These are phyloP conservation scores for Pythium guiyangense DNA, from an alignment of 352 stramenopile species.

Conservation along the genomic window DNA sequence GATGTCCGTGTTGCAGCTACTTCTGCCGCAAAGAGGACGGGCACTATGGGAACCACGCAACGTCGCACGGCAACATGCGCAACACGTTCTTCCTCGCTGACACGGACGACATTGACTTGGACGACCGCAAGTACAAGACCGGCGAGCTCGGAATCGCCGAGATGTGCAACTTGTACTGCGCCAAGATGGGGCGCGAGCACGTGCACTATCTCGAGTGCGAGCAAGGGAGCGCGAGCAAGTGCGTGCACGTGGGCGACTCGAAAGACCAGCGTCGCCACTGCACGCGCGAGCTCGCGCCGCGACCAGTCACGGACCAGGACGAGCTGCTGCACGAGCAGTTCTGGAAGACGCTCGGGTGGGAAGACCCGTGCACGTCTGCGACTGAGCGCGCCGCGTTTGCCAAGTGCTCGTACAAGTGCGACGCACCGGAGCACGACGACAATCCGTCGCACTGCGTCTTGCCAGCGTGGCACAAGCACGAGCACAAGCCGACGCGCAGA, in stretches of 20 bases:
- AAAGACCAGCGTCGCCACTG: constrained; percentile 74
- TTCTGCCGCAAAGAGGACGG: constrained; percentile 64
- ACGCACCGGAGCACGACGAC: constrained; percentile 57
- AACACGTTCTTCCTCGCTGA: constrained; percentile 72
- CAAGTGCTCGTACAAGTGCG: constrained; percentile 69
- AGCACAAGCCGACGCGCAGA: constrained; percentile 25
- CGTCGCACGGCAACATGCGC: constrained; percentile 77
- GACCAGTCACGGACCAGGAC: constrained; percentile 47
- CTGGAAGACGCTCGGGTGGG: constrained; percentile 71
- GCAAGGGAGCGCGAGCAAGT: constrained; percentile 22
- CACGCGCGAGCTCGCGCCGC: constrained; percentile 38
- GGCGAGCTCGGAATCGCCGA: constrained; percentile 65
- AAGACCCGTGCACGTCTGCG: constrained; percentile 57
- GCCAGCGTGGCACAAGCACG: constrained; percentile 53
- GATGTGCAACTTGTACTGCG: constrained; percentile 81
- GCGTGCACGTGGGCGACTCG: constrained; percentile 44
- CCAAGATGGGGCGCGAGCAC: constrained; percentile 71
- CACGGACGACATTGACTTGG: constrained; percentile 51
- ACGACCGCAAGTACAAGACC: constrained; percentile 64
- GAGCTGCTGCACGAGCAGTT: constrained; percentile 76
- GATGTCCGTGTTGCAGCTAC: constrained; percentile 72
- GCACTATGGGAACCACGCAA: constrained; percentile 49
- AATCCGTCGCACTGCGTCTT: constrained; percentile 61
- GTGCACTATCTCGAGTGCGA: constrained; percentile 73
- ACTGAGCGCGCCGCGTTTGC: constrained; percentile 57